Percentiles rank a stretch among this genome's conserved stretches.
Evolutionary conservation across 2,329 filamentous ascomycete genomes (phyloP).

Genomic region (Coniochaeta ligniaria): DNA sequence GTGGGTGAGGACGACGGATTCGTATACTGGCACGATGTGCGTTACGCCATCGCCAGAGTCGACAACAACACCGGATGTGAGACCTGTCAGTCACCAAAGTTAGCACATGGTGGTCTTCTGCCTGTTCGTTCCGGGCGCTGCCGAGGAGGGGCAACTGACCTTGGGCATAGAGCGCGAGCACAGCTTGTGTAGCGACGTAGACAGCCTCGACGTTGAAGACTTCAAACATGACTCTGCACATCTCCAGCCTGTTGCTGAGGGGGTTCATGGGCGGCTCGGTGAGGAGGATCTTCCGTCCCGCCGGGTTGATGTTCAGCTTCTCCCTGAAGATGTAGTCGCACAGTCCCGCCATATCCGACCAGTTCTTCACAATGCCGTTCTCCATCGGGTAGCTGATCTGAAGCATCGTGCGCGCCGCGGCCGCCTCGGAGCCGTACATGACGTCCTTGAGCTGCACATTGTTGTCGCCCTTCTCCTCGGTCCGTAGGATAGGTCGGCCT

Average conservation of each 20-base stretch:
- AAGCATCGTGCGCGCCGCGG: slow-evolving; percentile 90
- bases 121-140: background rate
- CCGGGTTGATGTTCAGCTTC: slow-evolving; percentile 89
- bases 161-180: slow-evolving; percentile 92
- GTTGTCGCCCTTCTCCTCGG: slow-evolving; percentile 67
- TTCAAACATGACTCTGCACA: slow-evolving; percentile 99
- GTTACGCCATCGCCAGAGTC: slow-evolving; percentile 98
- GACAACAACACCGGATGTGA: slow-evolving; percentile 92
- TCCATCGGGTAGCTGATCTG: slow-evolving; percentile 99
- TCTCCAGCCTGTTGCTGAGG: slow-evolving; percentile 91
- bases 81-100: slow-evolving; percentile 41
- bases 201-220: slow-evolving; percentile 81
- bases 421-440: slow-evolving; percentile 98
- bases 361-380: slow-evolving; percentile 98
- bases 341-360: slow-evolving; percentile 94
- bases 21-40: slow-evolving; percentile 97
- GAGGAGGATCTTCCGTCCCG: slow-evolving; percentile 83
- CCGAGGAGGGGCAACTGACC: slow-evolving; percentile 42
- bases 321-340: slow-evolving; percentile 99
- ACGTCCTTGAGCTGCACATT: slow-evolving; percentile 84
- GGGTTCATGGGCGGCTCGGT: slow-evolving; percentile 98
- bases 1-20: slow-evolving; percentile 95
- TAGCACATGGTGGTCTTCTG: background rate
- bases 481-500: slow-evolving; percentile 92
- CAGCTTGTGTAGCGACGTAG: slow-evolving; percentile 96